Evolutionary conservation across 768 basidiomycete genomes (phyloP).

Genomic region (Rhodotorula kratochvilovae): DNA sequence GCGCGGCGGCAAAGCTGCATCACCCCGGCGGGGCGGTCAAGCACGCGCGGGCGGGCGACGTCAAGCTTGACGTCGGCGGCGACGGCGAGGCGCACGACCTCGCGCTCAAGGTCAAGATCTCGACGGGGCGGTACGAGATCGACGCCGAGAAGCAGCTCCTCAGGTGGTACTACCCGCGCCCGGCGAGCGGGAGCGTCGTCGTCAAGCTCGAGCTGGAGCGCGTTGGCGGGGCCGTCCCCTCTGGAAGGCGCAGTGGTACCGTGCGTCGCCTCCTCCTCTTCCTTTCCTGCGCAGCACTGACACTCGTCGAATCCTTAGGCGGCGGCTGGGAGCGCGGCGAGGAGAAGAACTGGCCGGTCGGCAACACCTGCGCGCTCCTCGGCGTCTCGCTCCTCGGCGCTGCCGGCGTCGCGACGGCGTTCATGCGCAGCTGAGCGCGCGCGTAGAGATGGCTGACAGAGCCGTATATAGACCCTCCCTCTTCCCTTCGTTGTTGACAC

Average conservation of each 20-base stretch:
- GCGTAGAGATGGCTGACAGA: background rate
- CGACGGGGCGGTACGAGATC: slow-evolving; percentile 54
- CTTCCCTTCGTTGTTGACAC: background rate
- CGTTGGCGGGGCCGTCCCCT: slow-evolving; percentile 50
- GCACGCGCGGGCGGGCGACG: slow-evolving; percentile 20
- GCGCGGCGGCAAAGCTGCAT: background rate
- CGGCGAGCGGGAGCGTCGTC: slow-evolving; percentile 44
- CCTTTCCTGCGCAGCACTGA: background rate
- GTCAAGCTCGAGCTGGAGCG: slow-evolving; percentile 53
- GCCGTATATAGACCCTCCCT: background rate
- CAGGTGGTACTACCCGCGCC: slow-evolving; percentile 54
- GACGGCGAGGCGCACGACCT: slow-evolving; percentile 34
- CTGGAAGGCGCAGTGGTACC: slow-evolving; percentile 31
- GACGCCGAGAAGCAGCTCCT: slow-evolving; percentile 53
- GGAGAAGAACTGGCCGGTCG: background rate
- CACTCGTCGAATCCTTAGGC: background rate
- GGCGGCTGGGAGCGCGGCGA: slow-evolving; percentile 8
- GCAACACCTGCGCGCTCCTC: background rate
- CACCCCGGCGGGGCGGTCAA: slow-evolving; percentile 2
- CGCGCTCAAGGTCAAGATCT: slow-evolving; percentile 46
- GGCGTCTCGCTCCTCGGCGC: slow-evolving; percentile 11
- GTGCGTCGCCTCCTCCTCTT: slow-evolving; percentile 1
- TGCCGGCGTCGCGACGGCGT: slow-evolving; percentile 7
- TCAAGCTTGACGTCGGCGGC: background rate
- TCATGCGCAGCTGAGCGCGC: slow-evolving; percentile 2